phyloP scores from a whole-genome alignment of 257 asterid genomes.

The Fraxinus cuspidata region DNA sequence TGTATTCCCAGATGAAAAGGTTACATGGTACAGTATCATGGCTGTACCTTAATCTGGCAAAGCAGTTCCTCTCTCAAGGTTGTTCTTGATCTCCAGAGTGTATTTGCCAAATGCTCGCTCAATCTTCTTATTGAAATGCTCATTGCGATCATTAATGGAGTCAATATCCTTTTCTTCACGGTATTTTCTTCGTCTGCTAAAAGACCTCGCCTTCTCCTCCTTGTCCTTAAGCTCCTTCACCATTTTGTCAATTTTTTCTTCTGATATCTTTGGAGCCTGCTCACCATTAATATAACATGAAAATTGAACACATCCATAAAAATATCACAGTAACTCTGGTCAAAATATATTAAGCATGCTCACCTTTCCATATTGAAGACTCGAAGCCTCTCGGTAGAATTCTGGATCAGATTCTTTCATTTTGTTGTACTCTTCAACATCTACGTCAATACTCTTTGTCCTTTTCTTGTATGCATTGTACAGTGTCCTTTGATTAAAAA shows the following conservation, averaged over 20 bases:
- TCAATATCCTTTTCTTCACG: constrained; percentile 96
- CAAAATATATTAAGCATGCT: constrained; percentile 21
- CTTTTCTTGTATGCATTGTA: constrained; percentile 88
- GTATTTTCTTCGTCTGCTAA: constrained; percentile 92
- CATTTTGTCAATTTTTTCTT: constrained; percentile 82
- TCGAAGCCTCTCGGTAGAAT: constrained; percentile 88
- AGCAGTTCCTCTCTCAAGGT: constrained; percentile 81
- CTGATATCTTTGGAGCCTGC: constrained; percentile 77
- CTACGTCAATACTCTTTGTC: constrained; percentile 59
- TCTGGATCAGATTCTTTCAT: constrained; percentile 93
- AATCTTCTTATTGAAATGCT: constrained; percentile 93
- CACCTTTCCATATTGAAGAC: constrained; percentile 96
- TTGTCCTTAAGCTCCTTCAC: constrained; percentile 82
- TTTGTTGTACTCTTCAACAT: constrained; percentile 71
- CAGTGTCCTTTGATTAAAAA: constrained; percentile 81
- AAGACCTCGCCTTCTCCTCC: constrained; percentile 77
- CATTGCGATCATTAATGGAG: constrained; percentile 84
- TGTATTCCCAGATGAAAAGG: background rate
- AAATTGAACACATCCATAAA: background rate
- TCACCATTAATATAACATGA: constrained; percentile 9
- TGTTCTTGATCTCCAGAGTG: constrained; percentile 94
- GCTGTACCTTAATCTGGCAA: constrained; percentile 48
- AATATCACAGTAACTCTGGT: background rate
- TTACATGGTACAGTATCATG: background rate
- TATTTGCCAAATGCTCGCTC: constrained; percentile 93